Evolutionary conservation across 1,139 yeast genomes (phyloP), one percentile per base, ranked within the genome.

Genomic region (Diutina siamensis): DNA sequence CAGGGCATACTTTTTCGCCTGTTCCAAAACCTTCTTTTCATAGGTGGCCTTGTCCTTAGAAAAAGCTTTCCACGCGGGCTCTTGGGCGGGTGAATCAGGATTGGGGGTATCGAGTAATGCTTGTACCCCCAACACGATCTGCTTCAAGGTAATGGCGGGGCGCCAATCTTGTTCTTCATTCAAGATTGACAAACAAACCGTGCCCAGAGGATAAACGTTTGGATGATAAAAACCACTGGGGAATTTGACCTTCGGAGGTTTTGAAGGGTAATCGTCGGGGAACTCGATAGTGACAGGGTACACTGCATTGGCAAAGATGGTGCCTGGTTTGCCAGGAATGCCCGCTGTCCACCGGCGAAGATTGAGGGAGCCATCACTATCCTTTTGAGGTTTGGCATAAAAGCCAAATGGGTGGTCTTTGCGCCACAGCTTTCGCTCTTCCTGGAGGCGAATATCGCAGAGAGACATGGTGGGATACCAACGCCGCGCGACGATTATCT

Each of bases 321-420:
- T 89, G 52, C 80, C 80, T 44, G 77, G 72, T 61, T 84, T 88
- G 13, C 98, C 98, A 3, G 98, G 98, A 46, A 92, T 84, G 20
- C 97, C 97, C 9, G 96, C 95, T 21, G 77, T 79, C 99, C 99
- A 92, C 56, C 65, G 74, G 57, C 84, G 85, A 51, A 92, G 70
- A 61, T 92, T 89, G 53, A 92, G 70, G 1, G 88, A 71, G 1
- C 98, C 98, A 57, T 88, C 95, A 3, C 69, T 58, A 15, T 72
- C 69, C 60, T 85, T 89, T 40, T 68, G 62, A 4, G 99, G 99
- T 58, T 85, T 87, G 35, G 98, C 98, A 55, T 68, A 88, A 63
- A 92, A 92, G 3, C 98, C 98, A 63, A 88, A 92, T 0, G 99
- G 99, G 61, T 94, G 99, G 60, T 89, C 97, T 62, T 88, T 92